A percentile compares a stretch with the other conserved stretches of the same genome.
Evolutionary conservation across 805 yeast genomes (phyloP).

Genomic region (Spathaspora passalidarum): DNA sequence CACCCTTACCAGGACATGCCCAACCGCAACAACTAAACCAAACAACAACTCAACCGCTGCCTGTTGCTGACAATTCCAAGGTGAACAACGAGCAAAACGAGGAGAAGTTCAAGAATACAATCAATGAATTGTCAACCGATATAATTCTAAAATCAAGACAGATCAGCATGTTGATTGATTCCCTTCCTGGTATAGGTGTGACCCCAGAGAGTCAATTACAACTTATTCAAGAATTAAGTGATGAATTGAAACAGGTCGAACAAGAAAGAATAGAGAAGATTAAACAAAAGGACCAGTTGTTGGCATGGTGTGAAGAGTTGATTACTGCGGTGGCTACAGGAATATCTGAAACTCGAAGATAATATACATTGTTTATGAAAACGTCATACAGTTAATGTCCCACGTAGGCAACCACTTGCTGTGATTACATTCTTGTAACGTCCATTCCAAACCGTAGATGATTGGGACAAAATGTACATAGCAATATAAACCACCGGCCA

Average conservation of each 20-base stretch:
- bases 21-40: constrained; percentile 10
- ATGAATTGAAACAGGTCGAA: constrained; percentile 61
- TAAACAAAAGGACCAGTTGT: constrained; percentile 59
- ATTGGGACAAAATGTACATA: constrained; percentile 37
- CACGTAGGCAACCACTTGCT: constrained; percentile 37
- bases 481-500: constrained; percentile 18
- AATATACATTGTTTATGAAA: neutral
- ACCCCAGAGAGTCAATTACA: constrained; percentile 70
- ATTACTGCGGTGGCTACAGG: constrained; percentile 60
- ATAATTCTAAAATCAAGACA: constrained; percentile 83
- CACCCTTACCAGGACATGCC: constrained; percentile 44
- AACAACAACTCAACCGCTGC: constrained; percentile 4
- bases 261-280: constrained; percentile 54
- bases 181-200: constrained; percentile 90
- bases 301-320: constrained; percentile 61
- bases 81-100: constrained; percentile 15
- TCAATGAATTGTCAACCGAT: constrained; percentile 79
- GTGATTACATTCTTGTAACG: constrained; percentile 32
- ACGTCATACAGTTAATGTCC: constrained; percentile 41
- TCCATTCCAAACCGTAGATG: constrained; percentile 49
- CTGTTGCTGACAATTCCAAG: constrained; percentile 9
- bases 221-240: constrained; percentile 59
- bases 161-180: constrained; percentile 77
- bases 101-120: constrained; percentile 39
- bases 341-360: constrained; percentile 39